phyloP scores from a whole-genome alignment of 176 grass and related monocot species.

The sorghum (Sorghum bicolor) region Sorghum_bicolor_NCBIv3 NC_012870.2:75028001-75028500 shows the following conservation, averaged over 20 bases:
- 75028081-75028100: background rate
- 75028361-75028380: slow-evolving; percentile 34
- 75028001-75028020: too few relatives aligned
- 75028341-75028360: slow-evolving; percentile 37
- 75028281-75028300: slow-evolving; percentile 35
- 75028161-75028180: background rate
- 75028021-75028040: too few relatives aligned
- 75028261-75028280: slow-evolving; percentile 41
- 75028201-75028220: background rate
- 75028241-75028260: background rate
- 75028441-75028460: slow-evolving; percentile 89
- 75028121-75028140: slow-evolving; percentile 27
- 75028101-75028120: background rate
- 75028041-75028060: background rate
- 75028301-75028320: slow-evolving; percentile 43
- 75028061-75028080: background rate
- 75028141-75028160: background rate
- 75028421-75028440: slow-evolving; percentile 85
- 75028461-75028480: slow-evolving; percentile 64
- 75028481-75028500: slow-evolving; percentile 82
- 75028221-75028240: background rate
- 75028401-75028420: slow-evolving; percentile 80
- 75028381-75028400: slow-evolving; percentile 54
- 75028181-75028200: slow-evolving; percentile 7
- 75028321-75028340: slow-evolving; percentile 16